Base-by-base conservation (phyloP, 1,139 yeast species). In the Candida sanyaensis region DNA sequence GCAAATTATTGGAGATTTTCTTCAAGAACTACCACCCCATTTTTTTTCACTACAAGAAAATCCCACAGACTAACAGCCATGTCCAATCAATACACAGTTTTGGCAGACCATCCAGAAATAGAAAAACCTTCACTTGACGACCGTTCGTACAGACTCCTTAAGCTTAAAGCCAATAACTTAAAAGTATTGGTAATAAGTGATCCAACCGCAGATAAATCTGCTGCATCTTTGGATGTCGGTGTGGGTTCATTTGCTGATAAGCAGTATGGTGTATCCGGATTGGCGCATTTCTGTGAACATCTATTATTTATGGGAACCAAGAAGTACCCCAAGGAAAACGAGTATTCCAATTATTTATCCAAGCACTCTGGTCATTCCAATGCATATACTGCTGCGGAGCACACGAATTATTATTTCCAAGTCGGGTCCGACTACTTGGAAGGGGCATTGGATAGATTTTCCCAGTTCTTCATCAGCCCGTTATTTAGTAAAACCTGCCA, bases 231-330 rank as follows among this genome's bases (percentile, higher is more conserved):
- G 50, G 97, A 90, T 61, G 98, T 93, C 31, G 83, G 88, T 58
- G 93, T 91, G 24, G 99, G 99, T 17, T 80, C 97, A 4, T 88
- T 86, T 63, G 81, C 88, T 44, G 98, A 93, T 61, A 89, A 88
- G 13, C 75, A 78, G 44, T 75, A 67, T 52, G 73, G 77, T 28
- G 66, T 90, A 29, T 86, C 92, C 2, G 99, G 99, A 1, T 73
- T 93, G 52, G 99, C 99, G 2, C 99, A 93, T 68, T 93, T 93
- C 66, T 91, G 97, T 68, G 99, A 93, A 69, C 99, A 93, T 68
- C 75, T 93, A 56, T 73, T 93, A 52, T 93, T 93, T 65, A 90
- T 93, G 97, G 99, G 99, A n/a, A 92, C 98, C 4, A 76, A 81
- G 56, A 92, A 91, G 67, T 93, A 86, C 60, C 99, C 99, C 0